Percentiles rank a stretch among this genome's conserved stretches.
Conservation (phyloP, 495 filamentous ascomycete genomes). For the Ascobolus immersus region DNA sequence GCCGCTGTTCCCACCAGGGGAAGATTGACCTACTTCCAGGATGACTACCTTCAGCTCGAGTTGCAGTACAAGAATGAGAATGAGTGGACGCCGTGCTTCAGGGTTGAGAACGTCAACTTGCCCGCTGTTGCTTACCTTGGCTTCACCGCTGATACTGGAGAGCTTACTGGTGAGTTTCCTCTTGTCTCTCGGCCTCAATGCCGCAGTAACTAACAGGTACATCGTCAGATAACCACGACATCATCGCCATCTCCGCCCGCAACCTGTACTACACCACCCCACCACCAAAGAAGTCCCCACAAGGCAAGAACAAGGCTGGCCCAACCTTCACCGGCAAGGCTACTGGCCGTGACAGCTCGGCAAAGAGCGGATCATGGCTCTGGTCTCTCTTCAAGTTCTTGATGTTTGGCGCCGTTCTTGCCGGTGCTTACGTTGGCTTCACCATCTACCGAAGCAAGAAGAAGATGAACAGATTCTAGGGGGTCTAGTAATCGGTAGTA, state of each 20-base stretch:
- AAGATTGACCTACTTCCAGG: conserved; percentile 84
- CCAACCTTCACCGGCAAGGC: conserved; percentile 9
- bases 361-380: conserved; percentile 50
- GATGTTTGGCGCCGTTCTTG: conserved; percentile 41
- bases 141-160: conserved; percentile 86
- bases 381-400: conserved; percentile 83
- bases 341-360: too few relatives aligned
- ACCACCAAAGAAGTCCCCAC: conserved; percentile 17
- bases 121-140: conserved; percentile 83
- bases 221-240: conserved; percentile 72
- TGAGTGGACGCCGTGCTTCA: conserved; percentile 79
- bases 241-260: conserved; percentile 63
- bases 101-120: conserved; percentile 36
- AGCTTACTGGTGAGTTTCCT: conserved; percentile 34
- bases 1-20: conserved; percentile 57
- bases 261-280: conserved; percentile 53
- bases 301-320: conserved; percentile 9
- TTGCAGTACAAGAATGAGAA: conserved; percentile 77
- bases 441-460: conserved; percentile 53
- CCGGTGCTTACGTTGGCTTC: conserved; percentile 57
- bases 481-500: too few relatives aligned
- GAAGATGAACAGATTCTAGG: conserved; percentile 55
- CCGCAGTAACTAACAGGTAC: neutral
- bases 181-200: neutral
- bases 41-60: conserved; percentile 73